Evolutionary conservation across 768 basidiomycete genomes (phyloP), one percentile per base, ranked within the genome.

Genomic region (Scleroderma bovista): DNA sequence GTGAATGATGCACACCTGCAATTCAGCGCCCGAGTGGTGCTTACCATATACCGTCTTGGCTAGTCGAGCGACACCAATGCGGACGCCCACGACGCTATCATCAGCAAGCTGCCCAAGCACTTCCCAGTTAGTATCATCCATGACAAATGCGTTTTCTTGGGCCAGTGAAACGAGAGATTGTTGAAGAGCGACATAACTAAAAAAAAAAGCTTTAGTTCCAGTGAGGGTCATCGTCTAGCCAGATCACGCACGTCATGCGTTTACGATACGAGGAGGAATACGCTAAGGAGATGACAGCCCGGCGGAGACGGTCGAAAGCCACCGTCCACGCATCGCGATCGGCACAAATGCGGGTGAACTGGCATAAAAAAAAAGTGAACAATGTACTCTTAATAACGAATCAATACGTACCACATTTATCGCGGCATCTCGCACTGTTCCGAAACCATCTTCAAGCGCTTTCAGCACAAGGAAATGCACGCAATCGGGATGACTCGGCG

Each of bases 1-100:
- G 40, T 43, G 32, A 45, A 45, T 45, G 44, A 45, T 23, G 12
- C 11, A 32, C 31, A 20, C 12, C 38, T 15, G 39, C 19, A 47
- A 51, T 6, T 51, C 34, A 26, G 34, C 3, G 42, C 46, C 26
- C 17, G 37, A 49, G 29, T 51, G 44, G 44, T 46, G 71, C 80
- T 62, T 67, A 87, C 86, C 76, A 56, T 69, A 73, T 24, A 83
- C 63, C 43, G 67, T 58, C 44, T 80, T 80, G 37, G 83, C 67
- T 41, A 91, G 76, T 44, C 92, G 78, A n/a, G 93, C 85, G 2
- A 92, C 75, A 7, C 83, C 86, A 50, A 96, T 91, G 41, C 92
- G 78, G 31, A 96, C 92, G 52, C 91, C 93, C 45, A 88, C 75
- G 12, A 95, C 82, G 32, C 62, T 60, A 60, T 97, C 94, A 29